A percentile compares a stretch with the other conserved stretches of the same genome.
Evolutionary conservation across 129 eudicot species (phyloP).

Genomic region (Chrysanthemum makinoi): DNA sequence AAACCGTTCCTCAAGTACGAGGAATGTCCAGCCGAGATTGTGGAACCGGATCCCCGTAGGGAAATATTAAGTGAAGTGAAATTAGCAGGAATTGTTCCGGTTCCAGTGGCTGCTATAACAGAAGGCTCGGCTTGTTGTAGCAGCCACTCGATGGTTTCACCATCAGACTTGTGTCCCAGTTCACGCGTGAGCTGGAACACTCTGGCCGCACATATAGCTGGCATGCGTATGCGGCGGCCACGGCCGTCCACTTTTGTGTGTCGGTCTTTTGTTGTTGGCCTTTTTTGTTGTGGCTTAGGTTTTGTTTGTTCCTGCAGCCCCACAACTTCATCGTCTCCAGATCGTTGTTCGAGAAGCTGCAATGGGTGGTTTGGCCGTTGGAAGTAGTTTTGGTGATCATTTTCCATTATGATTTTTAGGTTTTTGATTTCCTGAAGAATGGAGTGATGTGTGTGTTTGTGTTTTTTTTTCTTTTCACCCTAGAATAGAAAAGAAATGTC

Average conservation of each 20-base stretch:
- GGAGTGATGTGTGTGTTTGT: neutral
- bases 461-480: neutral
- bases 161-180: constrained; percentile 29
- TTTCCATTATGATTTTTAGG: constrained; percentile 15
- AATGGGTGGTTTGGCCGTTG: constrained; percentile 16
- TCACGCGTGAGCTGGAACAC: constrained; percentile 26
- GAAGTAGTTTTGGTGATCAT: constrained; percentile 6
- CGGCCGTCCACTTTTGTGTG: constrained; percentile 28
- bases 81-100: constrained; percentile 29
- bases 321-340: neutral
- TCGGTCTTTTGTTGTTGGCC: constrained; percentile 9
- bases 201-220: constrained; percentile 25
- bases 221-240: constrained; percentile 27
- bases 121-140: constrained; percentile 33
- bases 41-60: constrained; percentile 22
- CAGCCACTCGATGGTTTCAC: constrained; percentile 32
- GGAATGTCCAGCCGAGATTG: constrained; percentile 13
- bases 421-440: neutral
- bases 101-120: constrained; percentile 22
- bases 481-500: neutral
- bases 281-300: constrained; percentile 10
- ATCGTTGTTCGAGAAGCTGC: constrained; percentile 9
- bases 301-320: constrained; percentile 6
- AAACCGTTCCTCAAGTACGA: constrained; percentile 22
- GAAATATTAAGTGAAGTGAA: constrained; percentile 22